A percentile compares a stretch with the other conserved stretches of the same genome.
phyloP scores from a whole-genome alignment of 768 basidiomycete species.

The Rhodocollybia butyracea region DNA sequence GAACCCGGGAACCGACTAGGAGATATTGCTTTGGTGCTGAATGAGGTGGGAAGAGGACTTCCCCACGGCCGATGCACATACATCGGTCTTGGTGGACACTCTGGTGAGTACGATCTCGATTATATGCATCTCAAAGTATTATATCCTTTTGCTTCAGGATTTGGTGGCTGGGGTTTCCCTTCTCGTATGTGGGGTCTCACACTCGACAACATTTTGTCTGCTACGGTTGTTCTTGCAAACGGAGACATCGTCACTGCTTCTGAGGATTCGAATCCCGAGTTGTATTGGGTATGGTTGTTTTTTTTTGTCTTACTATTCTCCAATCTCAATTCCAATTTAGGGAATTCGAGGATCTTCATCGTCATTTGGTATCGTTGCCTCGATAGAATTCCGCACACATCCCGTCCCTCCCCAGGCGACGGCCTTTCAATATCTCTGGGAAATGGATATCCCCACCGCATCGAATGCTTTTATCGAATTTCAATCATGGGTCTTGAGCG shows the following conservation, averaged over 20 bases:
- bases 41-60: conserved; percentile 29
- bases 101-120: conserved; percentile 23
- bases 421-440: conserved; percentile 5
- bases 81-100: conserved; percentile 45
- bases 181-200: conserved; percentile 27
- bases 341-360: conserved; percentile 11
- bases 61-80: conserved; percentile 45
- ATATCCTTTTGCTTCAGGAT: conserved; percentile 11
- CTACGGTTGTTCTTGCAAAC: conserved; percentile 25
- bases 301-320: neutral
- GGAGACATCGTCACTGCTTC: conserved; percentile 21
- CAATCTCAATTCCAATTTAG: neutral
- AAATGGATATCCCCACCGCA: conserved; percentile 3
- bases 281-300: conserved; percentile 23
- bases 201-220: conserved; percentile 20
- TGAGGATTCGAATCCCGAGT: conserved; percentile 17
- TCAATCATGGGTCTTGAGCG: conserved; percentile 9
- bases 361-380: conserved; percentile 13
- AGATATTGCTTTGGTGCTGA: conserved; percentile 33
- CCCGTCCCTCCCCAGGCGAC: conserved; percentile 1
- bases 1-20: conserved; percentile 37
- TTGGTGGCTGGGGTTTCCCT: conserved; percentile 23
- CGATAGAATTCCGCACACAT: conserved; percentile 7
- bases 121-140: neutral
- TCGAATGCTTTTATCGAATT: conserved; percentile 4